Percentiles rank a stretch among this genome's conserved stretches.
These are phyloP conservation scores for Multifurca ochricompacta DNA, from an alignment of 768 basidiomycete genomes.

Conservation along the genomic window DNA sequence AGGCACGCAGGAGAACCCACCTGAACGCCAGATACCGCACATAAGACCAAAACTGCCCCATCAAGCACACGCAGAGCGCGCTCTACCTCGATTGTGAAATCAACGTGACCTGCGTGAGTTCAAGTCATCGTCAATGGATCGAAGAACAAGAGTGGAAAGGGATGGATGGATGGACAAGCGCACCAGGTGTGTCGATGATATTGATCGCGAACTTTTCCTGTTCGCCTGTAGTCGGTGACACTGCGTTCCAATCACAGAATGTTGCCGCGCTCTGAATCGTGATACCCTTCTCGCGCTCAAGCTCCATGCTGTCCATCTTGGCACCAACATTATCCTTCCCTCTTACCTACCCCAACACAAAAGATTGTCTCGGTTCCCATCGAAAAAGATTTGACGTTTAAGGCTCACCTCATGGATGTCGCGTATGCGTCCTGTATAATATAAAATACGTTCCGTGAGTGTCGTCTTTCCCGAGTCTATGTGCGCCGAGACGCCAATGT, in stretches of 20 bases:
- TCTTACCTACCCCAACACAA: slow-evolving; percentile 51
- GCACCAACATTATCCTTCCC: slow-evolving; percentile 95
- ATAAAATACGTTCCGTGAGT: slow-evolving; percentile 90
- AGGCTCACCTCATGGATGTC: slow-evolving; percentile 89
- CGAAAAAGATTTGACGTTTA: no score
- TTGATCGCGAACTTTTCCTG: slow-evolving; percentile 89
- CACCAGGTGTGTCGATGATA: slow-evolving; percentile 97
- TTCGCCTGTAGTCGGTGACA: slow-evolving; percentile 47
- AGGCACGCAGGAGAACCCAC: slow-evolving; percentile 31
- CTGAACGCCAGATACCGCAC: slow-evolving; percentile 96
- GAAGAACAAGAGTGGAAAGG: neutral
- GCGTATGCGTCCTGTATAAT: slow-evolving; percentile 90
- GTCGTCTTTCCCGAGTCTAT: slow-evolving; percentile 99
- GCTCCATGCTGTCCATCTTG: slow-evolving; percentile 99
- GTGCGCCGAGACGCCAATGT: slow-evolving; percentile 94
- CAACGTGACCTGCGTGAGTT: slow-evolving; percentile 76
- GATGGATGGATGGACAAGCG: slow-evolving; percentile 16
- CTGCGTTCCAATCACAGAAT: slow-evolving; percentile 92
- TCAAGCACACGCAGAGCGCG: slow-evolving; percentile 93
- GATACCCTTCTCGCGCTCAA: slow-evolving; percentile 98
- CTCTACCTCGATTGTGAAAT: slow-evolving; percentile 99
- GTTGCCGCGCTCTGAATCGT: slow-evolving; percentile 99
- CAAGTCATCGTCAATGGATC: neutral
- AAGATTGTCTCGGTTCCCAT: neutral
- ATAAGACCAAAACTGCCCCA: slow-evolving; percentile 92